A percentile compares a stretch with the other conserved stretches of the same genome.
Evolutionary conservation across 1,284 basidiomycete species (phyloP).

Genomic region (Rhodotorula sp.): DNA sequence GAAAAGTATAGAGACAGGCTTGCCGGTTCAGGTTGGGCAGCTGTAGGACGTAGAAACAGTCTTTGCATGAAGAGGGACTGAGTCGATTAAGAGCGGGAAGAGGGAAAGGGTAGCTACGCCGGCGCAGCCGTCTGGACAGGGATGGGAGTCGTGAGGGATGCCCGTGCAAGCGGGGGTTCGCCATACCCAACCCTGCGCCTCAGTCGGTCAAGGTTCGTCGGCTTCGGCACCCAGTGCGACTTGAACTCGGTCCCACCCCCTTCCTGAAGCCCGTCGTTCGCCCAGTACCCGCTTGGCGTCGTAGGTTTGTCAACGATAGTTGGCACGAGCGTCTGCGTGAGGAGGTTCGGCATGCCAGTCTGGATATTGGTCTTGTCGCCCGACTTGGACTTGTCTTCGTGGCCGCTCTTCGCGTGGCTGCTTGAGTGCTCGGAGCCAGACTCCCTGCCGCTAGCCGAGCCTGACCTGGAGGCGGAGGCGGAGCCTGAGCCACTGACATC

Average conservation of each 20-base stretch:
- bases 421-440: background rate
- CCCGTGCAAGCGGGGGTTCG: too few relatives aligned
- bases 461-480: background rate
- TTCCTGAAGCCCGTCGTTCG: background rate
- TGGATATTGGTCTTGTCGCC: background rate
- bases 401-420: background rate
- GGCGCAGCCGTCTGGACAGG: background rate
- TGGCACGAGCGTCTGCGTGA: background rate
- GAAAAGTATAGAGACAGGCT: slow-evolving; percentile 13
- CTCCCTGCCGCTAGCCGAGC: background rate
- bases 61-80: too few relatives aligned
- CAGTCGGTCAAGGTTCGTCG: too few relatives aligned
- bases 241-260: background rate
- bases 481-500: background rate
- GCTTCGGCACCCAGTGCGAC: too few relatives aligned
- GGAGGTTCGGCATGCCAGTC: background rate
- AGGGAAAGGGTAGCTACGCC: background rate
- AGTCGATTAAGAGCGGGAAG: background rate
- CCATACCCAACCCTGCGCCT: too few relatives aligned
- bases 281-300: background rate
- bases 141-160: background rate
- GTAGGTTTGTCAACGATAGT: slow-evolving; percentile 1
- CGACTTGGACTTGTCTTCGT: background rate
- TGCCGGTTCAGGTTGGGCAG: slow-evolving; percentile 4
- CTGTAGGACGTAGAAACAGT: background rate